A percentile compares a stretch with the other conserved stretches of the same genome.
Conservation (phyloP, 2,329 filamentous ascomycete genomes). For the Exophiala calicioides region DNA sequence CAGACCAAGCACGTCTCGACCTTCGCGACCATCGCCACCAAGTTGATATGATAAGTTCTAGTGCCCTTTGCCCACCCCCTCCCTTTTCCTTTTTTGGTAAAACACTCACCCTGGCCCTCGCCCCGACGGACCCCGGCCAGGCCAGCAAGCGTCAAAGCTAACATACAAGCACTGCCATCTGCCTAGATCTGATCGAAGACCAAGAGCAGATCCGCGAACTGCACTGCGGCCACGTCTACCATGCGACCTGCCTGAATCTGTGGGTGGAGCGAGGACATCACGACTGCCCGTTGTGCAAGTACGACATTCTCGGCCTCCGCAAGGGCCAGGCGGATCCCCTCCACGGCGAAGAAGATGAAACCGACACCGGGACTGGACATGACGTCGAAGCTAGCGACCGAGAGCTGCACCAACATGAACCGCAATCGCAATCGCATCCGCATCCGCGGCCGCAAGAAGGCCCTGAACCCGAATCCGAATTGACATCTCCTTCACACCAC, state of each 20-base stretch:
- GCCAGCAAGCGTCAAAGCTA: too few species aligned
- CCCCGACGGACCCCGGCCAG: too few species aligned
- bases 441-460: too few species aligned
- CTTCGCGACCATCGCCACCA: conserved; percentile 20
- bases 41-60: conserved; percentile 23
- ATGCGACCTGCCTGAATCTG: conserved; percentile 21
- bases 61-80: neutral
- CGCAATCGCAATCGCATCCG: too few species aligned
- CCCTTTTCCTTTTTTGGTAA: neutral
- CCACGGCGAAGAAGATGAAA: neutral
- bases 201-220: conserved; percentile 25
- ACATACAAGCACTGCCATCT: conserved; percentile 23
- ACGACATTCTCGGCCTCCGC: conserved; percentile 23
- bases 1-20: conserved; percentile 18
- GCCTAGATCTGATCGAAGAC: conserved; percentile 23
- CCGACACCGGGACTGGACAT: neutral
- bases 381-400: too few species aligned
- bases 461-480: too few species aligned
- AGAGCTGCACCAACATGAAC: too few species aligned
- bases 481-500: too few species aligned
- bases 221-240: conserved; percentile 24
- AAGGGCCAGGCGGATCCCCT: conserved; percentile 5
- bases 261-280: conserved; percentile 27
- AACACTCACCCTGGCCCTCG: neutral
- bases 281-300: conserved; percentile 27